Conservation (phyloP, 495 filamentous ascomycete species). For the Xylaria telfairii region DNA sequence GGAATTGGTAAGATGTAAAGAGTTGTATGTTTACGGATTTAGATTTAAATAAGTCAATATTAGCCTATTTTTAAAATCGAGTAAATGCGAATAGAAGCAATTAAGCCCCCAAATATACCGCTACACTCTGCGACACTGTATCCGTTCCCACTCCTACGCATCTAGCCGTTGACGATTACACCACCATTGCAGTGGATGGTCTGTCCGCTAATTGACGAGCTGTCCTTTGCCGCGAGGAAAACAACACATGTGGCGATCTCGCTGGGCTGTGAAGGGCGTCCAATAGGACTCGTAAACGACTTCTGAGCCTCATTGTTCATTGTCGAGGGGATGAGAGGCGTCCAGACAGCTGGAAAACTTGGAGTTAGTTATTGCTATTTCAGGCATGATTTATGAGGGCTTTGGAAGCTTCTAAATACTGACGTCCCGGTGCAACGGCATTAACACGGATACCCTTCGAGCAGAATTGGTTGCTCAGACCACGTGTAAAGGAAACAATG, state of each 20-base stretch:
- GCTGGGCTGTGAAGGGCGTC: slow-evolving; percentile 75
- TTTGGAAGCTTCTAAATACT: too few relatives aligned
- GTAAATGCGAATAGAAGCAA: not conserved
- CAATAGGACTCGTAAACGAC: slow-evolving; percentile 79
- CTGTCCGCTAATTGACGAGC: slow-evolving; percentile 68
- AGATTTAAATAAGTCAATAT: too few relatives aligned
- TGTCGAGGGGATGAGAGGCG: slow-evolving; percentile 78
- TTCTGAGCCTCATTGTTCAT: slow-evolving; percentile 75
- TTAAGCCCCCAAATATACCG: not conserved
- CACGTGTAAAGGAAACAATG: slow-evolving; percentile 81
- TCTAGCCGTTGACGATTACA: slow-evolving; percentile 64
- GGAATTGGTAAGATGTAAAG: not conserved
- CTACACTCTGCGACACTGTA: not conserved
- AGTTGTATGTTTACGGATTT: not conserved
- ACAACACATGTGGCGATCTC: slow-evolving; percentile 86
- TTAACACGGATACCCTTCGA: slow-evolving; percentile 81
- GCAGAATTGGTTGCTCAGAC: slow-evolving; percentile 76
- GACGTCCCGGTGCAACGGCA: slow-evolving; percentile 78
- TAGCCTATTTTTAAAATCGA: not conserved
- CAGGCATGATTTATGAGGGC: too few relatives aligned
- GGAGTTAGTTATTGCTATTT: too few relatives aligned
- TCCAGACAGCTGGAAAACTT: slow-evolving; percentile 85
- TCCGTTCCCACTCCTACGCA: not conserved
- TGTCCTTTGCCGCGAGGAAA: slow-evolving; percentile 80
- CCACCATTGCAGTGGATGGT: slow-evolving; percentile 74